phyloP scores from a whole-genome alignment of 2,329 filamentous ascomycete genomes.

The Ceratocystis eucalypticola region DNA sequence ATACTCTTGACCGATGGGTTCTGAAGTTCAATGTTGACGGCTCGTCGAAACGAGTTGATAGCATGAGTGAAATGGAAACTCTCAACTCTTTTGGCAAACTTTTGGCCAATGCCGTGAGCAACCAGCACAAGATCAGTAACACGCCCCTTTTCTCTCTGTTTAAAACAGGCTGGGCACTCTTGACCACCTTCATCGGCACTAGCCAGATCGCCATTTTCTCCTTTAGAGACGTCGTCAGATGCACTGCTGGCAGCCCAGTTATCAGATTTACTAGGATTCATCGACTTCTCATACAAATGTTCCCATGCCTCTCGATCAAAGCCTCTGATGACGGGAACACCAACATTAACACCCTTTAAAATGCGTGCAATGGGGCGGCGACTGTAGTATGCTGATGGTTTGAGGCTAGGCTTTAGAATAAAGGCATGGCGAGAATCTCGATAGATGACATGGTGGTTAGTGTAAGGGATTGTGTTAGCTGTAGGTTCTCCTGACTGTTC shows the following conservation, averaged over 20 bases:
- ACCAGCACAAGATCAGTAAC: constrained; percentile 83
- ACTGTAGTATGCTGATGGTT: constrained; percentile 74
- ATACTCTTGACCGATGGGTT: constrained; percentile 60
- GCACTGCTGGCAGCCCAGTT: constrained; percentile 22
- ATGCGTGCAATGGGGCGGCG: constrained; percentile 73
- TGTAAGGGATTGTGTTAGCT: constrained; percentile 44
- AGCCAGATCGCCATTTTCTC: constrained; percentile 12
- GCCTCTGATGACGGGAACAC: constrained; percentile 75
- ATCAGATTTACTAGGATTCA: constrained; percentile 24
- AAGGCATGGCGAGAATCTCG: constrained; percentile 65
- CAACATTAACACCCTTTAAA: constrained; percentile 67
- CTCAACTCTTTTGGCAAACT: constrained; percentile 85
- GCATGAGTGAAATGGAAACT: constrained; percentile 96
- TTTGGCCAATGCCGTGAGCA: constrained; percentile 92
- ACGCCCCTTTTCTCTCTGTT: constrained; percentile 49
- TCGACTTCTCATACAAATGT: constrained; percentile 45
- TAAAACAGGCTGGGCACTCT: constrained; percentile 45
- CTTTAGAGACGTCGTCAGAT: constrained; percentile 24
- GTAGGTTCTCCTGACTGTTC: constrained; percentile 24
- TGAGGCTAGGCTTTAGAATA: constrained; percentile 70
- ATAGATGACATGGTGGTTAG: constrained; percentile 74
- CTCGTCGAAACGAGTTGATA: constrained; percentile 77
- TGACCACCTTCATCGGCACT: neutral
- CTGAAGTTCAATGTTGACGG: constrained; percentile 71
- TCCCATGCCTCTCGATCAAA: constrained; percentile 72